Base-by-base conservation (phyloP, 257 asterid species). In the Penstemon barbatus region DNA sequence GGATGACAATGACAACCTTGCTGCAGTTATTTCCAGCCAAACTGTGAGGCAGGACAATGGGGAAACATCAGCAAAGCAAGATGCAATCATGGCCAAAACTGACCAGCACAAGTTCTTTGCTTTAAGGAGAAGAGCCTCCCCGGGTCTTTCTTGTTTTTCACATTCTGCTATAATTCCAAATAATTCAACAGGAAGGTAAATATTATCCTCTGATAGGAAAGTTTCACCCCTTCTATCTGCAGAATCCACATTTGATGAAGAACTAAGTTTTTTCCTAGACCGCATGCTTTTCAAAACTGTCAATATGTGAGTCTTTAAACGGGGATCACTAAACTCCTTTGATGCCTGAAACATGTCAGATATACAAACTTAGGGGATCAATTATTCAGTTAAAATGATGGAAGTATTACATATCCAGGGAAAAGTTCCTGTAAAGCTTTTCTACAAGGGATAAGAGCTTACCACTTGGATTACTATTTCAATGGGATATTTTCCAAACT, bases 21-120 rank as follows among this genome's bases (percentile, higher is more conserved):
- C 99, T 38, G 97, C 96, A 72, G 96, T 91, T 68, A 91, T 91
- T 82, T 94, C 99, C 77, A 94, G 90, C 99, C 99, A 94, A 77
- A 89, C 85, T 25, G 96, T 83, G 57, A 91, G 82, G 85, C 99
- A 94, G 60, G 97, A 87, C 75, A 94, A 75, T 51, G 92, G 79
- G 60, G 96, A 84, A 66, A 85, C 95, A 70, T 94, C 99, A 36
- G 94, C 84, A 83, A 94, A 94, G 85, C 99, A 90, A 48, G 99
- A 88, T 7, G 99, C 96, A 50, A 91, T 80, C 93, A 91, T 79
- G 63, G 97, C 99, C 89, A 94, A 81, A 77, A 94, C 84, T 33
- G 99, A 84, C 99, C 99, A 94, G 85, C 97, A 65, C 80, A 94
- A 79, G 82, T 94, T 86, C 85, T 94, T 91, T 59, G 99, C 97